Conservation (phyloP, 257 asterid species). For the Haberlea rhodopensis region DNA sequence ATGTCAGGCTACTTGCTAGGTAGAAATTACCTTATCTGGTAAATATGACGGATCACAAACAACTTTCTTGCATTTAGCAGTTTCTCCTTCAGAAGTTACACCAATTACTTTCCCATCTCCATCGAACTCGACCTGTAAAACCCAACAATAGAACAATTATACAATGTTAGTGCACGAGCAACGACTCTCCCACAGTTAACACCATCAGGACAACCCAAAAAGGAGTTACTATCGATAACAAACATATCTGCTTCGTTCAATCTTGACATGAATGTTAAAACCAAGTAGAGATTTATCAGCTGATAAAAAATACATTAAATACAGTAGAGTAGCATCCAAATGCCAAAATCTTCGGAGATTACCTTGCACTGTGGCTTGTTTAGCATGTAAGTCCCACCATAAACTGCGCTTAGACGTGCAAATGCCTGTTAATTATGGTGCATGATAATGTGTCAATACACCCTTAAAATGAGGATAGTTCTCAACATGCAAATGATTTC, state of each 20-base stretch:
- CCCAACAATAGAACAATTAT: slow-evolving; percentile 5
- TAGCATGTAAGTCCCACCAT: slow-evolving; percentile 98
- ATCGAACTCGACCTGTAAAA: slow-evolving; percentile 75
- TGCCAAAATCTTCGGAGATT: slow-evolving; percentile 17
- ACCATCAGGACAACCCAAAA: not conserved
- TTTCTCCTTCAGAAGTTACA: slow-evolving; percentile 98
- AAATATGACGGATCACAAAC: slow-evolving; percentile 94
- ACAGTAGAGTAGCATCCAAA: not conserved
- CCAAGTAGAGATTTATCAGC: not conserved
- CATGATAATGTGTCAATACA: not conserved
- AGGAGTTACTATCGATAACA: not conserved
- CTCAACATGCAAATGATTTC: slow-evolving; percentile 15
- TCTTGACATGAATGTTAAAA: not conserved
- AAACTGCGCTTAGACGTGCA: slow-evolving; percentile 99
- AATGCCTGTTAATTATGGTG: slow-evolving; percentile 59
- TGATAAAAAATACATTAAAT: too few species aligned
- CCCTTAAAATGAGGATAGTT: not conserved
- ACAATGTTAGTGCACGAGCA: not conserved
- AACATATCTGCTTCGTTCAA: not conserved
- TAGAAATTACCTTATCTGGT: slow-evolving; percentile 64
- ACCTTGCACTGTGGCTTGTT: slow-evolving; percentile 96
- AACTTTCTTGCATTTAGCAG: slow-evolving; percentile 95
- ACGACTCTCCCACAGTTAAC: slow-evolving; percentile 3
- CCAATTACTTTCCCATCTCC: slow-evolving; percentile 73
- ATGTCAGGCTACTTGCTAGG: not conserved